These are phyloP conservation scores for Zopfochytrium polystomum DNA, from an alignment of 371 early-diverging fungal genomes.

Conservation along the genomic window DNA sequence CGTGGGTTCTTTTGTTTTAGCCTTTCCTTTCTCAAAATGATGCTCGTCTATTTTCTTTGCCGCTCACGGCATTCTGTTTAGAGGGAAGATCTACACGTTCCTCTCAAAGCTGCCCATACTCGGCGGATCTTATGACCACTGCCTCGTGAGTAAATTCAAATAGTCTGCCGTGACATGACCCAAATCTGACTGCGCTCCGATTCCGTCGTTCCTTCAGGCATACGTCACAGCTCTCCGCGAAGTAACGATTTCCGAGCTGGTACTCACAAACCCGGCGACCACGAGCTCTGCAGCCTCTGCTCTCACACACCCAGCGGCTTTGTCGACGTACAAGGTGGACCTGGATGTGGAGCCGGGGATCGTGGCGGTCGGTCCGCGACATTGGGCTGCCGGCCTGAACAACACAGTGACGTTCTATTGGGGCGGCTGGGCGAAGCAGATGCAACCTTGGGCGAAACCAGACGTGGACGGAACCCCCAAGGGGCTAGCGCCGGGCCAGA, in stretches of 20 bases:
- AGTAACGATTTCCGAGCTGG: constrained; percentile 28
- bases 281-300: neutral
- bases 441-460: neutral
- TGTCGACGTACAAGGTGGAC: constrained; percentile 25
- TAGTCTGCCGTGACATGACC: neutral
- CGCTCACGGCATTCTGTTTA: neutral
- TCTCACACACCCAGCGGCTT: constrained; percentile 8
- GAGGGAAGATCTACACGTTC: constrained; percentile 40
- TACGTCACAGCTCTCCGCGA: constrained; percentile 34
- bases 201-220: constrained; percentile 17
- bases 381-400: constrained; percentile 29
- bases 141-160: constrained; percentile 18
- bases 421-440: constrained; percentile 26
- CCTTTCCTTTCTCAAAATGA: neutral
- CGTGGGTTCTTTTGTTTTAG: constrained; percentile 20
- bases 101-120: constrained; percentile 39
- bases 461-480: neutral
- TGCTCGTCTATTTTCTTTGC: neutral
- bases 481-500: neutral
- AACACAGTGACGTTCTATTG: constrained; percentile 27
- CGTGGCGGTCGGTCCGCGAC: constrained; percentile 38
- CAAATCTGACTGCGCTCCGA: neutral
- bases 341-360: constrained; percentile 41
- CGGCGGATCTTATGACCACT: constrained; percentile 19
- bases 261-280: neutral